These are phyloP conservation scores for Cadophora sp. DNA, from an alignment of 2,329 filamentous ascomycete genomes.

Conservation along the genomic window DNA sequence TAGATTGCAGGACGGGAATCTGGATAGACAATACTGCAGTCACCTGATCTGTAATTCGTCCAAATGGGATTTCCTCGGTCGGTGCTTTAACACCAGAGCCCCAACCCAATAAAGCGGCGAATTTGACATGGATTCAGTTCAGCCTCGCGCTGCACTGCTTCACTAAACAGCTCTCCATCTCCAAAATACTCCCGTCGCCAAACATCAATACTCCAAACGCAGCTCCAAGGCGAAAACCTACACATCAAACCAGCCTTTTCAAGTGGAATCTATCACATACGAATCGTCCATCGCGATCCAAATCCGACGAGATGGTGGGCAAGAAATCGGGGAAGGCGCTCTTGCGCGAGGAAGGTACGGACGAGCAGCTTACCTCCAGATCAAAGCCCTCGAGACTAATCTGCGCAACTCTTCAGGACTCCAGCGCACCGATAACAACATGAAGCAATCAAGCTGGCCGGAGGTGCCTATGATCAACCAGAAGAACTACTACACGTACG, in stretches of 20 bases:
- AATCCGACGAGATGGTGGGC: constrained; percentile 42
- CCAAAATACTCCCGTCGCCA: not conserved
- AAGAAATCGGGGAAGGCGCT: constrained; percentile 48
- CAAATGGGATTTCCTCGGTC: not conserved
- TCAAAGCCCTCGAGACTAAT: constrained; percentile 23
- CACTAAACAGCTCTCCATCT: not conserved
- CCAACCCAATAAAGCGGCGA: not conserved
- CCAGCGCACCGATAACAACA: constrained; percentile 96
- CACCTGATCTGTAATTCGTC: not conserved
- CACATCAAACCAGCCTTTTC: not conserved
- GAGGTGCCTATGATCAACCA: constrained; percentile 95
- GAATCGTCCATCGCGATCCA: not conserved
- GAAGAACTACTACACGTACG: constrained; percentile 98
- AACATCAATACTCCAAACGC: not conserved
- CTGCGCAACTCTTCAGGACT: constrained; percentile 65
- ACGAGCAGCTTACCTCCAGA: constrained; percentile 7
- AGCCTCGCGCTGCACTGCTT: constrained; percentile 6
- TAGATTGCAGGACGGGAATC: not conserved
- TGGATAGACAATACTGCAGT: not conserved
- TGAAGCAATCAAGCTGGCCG: constrained; percentile 95
- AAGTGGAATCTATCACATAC: not conserved
- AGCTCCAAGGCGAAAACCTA: not conserved
- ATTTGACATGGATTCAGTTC: constrained; percentile 10
- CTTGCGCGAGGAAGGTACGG: constrained; percentile 45
- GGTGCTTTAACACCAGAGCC: not conserved